Conservation (phyloP, 805 yeast genomes). For the Hanseniaspora lachancei region DNA sequence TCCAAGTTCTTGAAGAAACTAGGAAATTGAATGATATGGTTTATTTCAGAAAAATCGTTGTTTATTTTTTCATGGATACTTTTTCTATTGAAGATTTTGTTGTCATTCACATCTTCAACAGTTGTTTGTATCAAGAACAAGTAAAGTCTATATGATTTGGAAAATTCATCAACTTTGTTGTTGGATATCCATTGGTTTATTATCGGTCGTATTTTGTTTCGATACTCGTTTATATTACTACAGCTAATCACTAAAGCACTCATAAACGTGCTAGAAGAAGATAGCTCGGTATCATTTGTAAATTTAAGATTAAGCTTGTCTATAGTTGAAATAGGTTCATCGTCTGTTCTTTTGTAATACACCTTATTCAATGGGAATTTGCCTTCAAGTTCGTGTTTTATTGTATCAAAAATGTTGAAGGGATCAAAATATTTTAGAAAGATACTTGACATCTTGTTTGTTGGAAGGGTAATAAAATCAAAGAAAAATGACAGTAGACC, state of each 20-base stretch:
- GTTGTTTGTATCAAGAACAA: conserved; percentile 16
- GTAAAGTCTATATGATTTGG: conserved; percentile 21
- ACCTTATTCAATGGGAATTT: conserved; percentile 24
- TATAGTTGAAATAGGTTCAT: conserved; percentile 20
- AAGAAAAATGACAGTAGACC: no score
- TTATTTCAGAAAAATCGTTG: conserved; percentile 24
- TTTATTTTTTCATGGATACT: conserved; percentile 24
- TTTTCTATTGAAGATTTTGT: conserved; percentile 24
- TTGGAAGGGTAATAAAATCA: not conserved
- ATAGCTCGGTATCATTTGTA: not conserved
- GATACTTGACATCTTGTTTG: conserved; percentile 10
- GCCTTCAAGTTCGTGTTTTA: conserved; percentile 22
- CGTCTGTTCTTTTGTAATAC: conserved; percentile 24
- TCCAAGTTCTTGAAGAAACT: conserved; percentile 1
- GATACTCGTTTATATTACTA: conserved; percentile 57
- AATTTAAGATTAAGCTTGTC: conserved; percentile 19
- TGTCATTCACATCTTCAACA: conserved; percentile 18
- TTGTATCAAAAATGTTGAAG: conserved; percentile 24
- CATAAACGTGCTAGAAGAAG: conserved; percentile 35
- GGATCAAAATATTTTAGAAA: conserved; percentile 28
- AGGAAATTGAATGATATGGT: conserved; percentile 5
- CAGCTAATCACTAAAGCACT: conserved; percentile 57
- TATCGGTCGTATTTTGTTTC: conserved; percentile 68
- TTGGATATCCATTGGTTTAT: conserved; percentile 62
- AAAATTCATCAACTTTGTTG: conserved; percentile 16